Evolutionary conservation across 2,329 filamentous ascomycete species (phyloP).

Genomic region (Hymenoscyphus infarciens): DNA sequence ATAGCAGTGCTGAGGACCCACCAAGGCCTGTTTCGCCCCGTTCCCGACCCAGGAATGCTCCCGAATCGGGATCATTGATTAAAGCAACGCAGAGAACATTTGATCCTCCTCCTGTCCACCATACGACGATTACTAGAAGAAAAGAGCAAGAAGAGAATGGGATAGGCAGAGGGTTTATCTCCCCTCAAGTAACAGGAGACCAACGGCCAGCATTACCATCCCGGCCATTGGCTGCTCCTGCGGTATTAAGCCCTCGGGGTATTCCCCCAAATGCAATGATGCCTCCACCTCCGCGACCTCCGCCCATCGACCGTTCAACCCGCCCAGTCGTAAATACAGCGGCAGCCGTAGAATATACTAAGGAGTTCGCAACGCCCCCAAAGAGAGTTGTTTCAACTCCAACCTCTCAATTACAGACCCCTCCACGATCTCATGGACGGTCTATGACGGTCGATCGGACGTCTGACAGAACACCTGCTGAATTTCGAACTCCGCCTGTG

Average conservation of each 20-base stretch:
- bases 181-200: constrained; percentile 43
- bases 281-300: constrained; percentile 30
- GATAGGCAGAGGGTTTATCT: constrained; percentile 37
- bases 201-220: constrained; percentile 47
- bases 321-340: constrained; percentile 19
- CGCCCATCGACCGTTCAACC: constrained; percentile 28
- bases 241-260: constrained; percentile 31
- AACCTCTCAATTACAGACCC: constrained; percentile 40
- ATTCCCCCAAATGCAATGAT: constrained; percentile 20
- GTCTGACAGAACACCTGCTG: constrained; percentile 38
- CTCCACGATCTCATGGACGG: constrained; percentile 43
- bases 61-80: constrained; percentile 28
- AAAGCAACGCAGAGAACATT: constrained; percentile 35
- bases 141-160: constrained; percentile 43
- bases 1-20: constrained; percentile 49
- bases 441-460: constrained; percentile 49
- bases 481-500: constrained; percentile 37
- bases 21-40: constrained; percentile 46
- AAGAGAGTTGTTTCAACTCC: constrained; percentile 45
- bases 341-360: constrained; percentile 10
- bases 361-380: constrained; percentile 31
- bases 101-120: constrained; percentile 53
- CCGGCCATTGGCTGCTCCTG: constrained; percentile 39
- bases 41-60: constrained; percentile 45
- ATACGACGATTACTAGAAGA: constrained; percentile 43